A percentile compares a stretch with the other conserved stretches of the same genome.
These are phyloP conservation scores for Claviceps humidiphila DNA, from an alignment of 2,329 filamentous ascomycete genomes.

Conservation along the genomic window DNA sequence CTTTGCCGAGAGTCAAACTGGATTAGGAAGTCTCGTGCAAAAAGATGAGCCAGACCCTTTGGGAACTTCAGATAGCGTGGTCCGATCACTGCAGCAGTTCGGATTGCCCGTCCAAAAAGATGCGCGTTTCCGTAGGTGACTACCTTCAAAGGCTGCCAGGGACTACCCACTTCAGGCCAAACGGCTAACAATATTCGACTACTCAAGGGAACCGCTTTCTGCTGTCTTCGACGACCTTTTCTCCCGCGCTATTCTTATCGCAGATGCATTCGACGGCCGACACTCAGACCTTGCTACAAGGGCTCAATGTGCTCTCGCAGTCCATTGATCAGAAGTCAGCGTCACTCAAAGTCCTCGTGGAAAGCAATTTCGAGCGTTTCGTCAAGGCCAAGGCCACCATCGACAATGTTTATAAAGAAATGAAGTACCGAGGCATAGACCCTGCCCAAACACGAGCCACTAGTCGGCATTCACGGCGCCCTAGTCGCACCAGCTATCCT, in stretches of 20 bases:
- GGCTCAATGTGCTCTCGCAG: slow-evolving; percentile 71
- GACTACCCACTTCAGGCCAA: background rate
- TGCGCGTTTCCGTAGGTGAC: slow-evolving; percentile 51
- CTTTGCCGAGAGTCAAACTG: slow-evolving; percentile 24
- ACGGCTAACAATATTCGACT: slow-evolving; percentile 8
- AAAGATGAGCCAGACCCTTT: slow-evolving; percentile 88
- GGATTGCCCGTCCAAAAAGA: slow-evolving; percentile 80
- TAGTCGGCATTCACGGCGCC: slow-evolving; percentile 48
- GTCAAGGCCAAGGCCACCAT: slow-evolving; percentile 95
- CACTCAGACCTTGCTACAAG: slow-evolving; percentile 65
- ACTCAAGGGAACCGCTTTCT: slow-evolving; percentile 77
- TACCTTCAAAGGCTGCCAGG: slow-evolving; percentile 12
- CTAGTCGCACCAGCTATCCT: slow-evolving; percentile 54
- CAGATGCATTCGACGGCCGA: slow-evolving; percentile 81
- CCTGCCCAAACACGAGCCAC: slow-evolving; percentile 27
- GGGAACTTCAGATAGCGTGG: slow-evolving; percentile 77
- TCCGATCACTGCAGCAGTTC: slow-evolving; percentile 61
- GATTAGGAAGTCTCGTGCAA: slow-evolving; percentile 65
- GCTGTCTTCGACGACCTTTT: slow-evolving; percentile 90
- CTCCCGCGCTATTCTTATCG: slow-evolving; percentile 79
- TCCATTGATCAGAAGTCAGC: slow-evolving; percentile 98
- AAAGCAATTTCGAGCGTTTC: slow-evolving; percentile 97
- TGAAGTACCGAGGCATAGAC: slow-evolving; percentile 61
- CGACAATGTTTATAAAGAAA: slow-evolving; percentile 96
- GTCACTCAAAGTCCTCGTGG: slow-evolving; percentile 87